These are phyloP conservation scores for Pythium dissotocum DNA, from an alignment of 352 stramenopile genomes.

Conservation along the genomic window DNA sequence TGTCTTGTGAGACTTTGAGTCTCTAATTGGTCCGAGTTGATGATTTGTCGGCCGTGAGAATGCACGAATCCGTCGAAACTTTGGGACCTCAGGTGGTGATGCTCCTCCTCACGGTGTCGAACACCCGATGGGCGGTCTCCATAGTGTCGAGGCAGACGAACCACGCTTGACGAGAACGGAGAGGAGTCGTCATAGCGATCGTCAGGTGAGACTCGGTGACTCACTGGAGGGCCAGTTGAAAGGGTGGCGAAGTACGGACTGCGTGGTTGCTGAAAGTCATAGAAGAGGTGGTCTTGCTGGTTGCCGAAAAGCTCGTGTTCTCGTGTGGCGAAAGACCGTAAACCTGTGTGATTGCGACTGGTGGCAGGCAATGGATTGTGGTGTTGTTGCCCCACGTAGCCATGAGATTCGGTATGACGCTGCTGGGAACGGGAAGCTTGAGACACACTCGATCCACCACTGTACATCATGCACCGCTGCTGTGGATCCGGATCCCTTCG, in stretches of 20 bases:
- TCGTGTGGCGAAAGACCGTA: background rate
- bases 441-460: no score
- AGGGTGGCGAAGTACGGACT: background rate
- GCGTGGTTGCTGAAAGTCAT: background rate
- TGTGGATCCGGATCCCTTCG: background rate
- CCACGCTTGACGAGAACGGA: background rate
- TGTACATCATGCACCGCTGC: no score
- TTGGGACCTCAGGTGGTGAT: background rate
- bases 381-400: no score
- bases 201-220: background rate
- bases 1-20: background rate
- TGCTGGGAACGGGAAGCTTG: no score
- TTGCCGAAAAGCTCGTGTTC: background rate
- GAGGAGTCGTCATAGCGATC: no score
- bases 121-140: background rate
- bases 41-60: no score
- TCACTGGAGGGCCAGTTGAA: background rate
- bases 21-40: background rate
- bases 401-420: no score
- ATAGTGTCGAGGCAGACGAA: background rate
- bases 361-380: background rate
- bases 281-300: background rate
- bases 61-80: background rate
- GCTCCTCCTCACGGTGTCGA: background rate
- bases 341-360: background rate